Evolutionary conservation across 257 asterid genomes (phyloP).

Genomic region (Solanum pinnatisectum): DNA sequence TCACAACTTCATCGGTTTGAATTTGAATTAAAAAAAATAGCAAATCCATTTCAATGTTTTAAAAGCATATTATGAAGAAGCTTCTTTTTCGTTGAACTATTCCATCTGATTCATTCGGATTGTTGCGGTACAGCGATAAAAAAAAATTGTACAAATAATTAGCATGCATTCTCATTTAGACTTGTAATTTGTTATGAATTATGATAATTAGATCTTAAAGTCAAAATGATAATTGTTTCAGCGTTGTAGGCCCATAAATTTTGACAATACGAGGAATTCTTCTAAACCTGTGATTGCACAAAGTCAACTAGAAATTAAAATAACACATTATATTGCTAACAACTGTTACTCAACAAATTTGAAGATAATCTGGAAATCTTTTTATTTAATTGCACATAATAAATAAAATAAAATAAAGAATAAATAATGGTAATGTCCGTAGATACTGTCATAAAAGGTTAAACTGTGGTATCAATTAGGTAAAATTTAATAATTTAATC

Average conservation of each 20-base stretch:
- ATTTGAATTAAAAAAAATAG: background rate
- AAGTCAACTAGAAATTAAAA: background rate
- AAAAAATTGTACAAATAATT: background rate
- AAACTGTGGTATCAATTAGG: background rate
- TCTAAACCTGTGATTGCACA: background rate
- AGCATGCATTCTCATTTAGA: background rate
- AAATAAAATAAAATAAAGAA: background rate
- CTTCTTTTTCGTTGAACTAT: background rate
- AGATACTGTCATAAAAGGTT: background rate
- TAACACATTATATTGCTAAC: background rate
- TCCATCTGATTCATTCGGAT: background rate
- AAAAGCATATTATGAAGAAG: background rate
- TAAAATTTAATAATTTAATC: background rate
- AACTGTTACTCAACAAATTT: background rate
- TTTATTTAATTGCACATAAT: background rate
- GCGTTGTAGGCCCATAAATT: background rate
- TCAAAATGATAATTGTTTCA: background rate
- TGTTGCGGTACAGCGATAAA: background rate
- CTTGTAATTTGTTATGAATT: background rate
- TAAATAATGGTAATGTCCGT: background rate
- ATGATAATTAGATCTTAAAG: background rate
- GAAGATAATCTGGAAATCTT: background rate
- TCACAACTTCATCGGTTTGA: background rate
- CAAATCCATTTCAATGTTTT: background rate
- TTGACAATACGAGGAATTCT: background rate